These are phyloP conservation scores for Pugionium cornutum DNA, from an alignment of 345 rosid species.

Conservation along the genomic window DNA sequence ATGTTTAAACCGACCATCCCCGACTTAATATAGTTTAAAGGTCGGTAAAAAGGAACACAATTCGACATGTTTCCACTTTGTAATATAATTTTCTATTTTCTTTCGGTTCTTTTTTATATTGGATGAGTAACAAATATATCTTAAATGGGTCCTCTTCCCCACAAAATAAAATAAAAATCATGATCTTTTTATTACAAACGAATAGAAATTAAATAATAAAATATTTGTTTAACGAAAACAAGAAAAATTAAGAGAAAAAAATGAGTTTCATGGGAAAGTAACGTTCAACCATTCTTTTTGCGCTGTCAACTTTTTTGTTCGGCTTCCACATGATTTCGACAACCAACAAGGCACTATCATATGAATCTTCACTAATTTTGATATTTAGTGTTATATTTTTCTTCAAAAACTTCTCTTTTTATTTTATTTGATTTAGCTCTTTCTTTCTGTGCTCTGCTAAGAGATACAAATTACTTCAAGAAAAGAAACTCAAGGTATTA, in stretches of 20 bases:
- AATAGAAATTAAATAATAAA: neutral
- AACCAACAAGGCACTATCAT: constrained; percentile 34
- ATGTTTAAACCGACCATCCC: constrained; percentile 26
- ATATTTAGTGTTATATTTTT: neutral
- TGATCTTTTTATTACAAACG: neutral
- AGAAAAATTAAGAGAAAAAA: neutral
- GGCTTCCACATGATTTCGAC: constrained; percentile 38
- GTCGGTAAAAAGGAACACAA: constrained; percentile 42
- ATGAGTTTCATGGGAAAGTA: constrained; percentile 34
- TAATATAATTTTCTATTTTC: constrained; percentile 4
- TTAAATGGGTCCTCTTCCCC: constrained; percentile 16
- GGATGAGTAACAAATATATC: constrained; percentile 24
- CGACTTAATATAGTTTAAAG: constrained; percentile 25
- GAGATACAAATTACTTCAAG: no score
- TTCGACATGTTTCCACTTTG: constrained; percentile 41
- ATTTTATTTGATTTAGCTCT: neutral
- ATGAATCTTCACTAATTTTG: constrained; percentile 29
- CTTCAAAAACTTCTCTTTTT: neutral
- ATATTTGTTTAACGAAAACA: neutral
- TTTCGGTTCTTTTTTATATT: constrained; percentile 15
- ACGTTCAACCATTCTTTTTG: constrained; percentile 41
- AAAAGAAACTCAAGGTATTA: neutral
- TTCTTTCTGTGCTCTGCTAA: neutral
- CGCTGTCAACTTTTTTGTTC: constrained; percentile 35
- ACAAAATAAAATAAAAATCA: neutral